phyloP scores from a whole-genome alignment of 768 basidiomycete species.

The Kwoniella newhampshirensis region DNA sequence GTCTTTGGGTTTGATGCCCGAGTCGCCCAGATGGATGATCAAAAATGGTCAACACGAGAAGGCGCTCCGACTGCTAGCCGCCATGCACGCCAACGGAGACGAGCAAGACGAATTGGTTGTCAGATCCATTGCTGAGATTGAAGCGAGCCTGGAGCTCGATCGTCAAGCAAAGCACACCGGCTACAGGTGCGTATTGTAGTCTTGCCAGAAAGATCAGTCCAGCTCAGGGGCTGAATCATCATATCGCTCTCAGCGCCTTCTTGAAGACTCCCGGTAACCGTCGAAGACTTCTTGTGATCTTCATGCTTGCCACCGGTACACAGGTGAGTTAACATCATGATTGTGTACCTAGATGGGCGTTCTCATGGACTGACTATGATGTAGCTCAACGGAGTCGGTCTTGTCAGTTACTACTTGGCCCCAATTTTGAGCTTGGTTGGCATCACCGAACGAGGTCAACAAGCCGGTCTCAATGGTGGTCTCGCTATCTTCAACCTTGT shows the following conservation, averaged over 20 bases:
- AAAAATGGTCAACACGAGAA: conserved; percentile 31
- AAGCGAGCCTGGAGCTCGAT: conserved; percentile 29
- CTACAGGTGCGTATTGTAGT: conserved; percentile 26
- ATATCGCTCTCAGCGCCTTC: conserved; percentile 7
- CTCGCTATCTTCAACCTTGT: conserved; percentile 25
- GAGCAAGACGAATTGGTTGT: conserved; percentile 10
- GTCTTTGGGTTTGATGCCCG: conserved; percentile 11
- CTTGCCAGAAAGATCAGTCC: conserved; percentile 16
- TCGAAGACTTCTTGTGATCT: conserved; percentile 21
- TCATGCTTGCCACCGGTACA: conserved; percentile 16
- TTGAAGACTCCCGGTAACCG: conserved; percentile 23
- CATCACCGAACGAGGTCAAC: conserved; percentile 32
- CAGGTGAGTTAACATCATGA: too few species aligned
- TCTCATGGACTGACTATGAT: too few species aligned
- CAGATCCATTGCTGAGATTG: not conserved
- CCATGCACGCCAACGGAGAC: conserved; percentile 30
- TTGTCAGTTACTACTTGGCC: conserved; percentile 35
- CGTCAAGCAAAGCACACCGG: conserved; percentile 28
- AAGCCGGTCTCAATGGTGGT: conserved; percentile 42
- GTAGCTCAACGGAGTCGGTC: conserved; percentile 19
- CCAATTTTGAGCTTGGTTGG: conserved; percentile 35
- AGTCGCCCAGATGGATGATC: conserved; percentile 39
- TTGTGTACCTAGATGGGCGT: too few species aligned
- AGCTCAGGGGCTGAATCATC: too few species aligned
- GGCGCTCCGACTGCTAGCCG: conserved; percentile 8